Percentiles rank a stretch among this genome's conserved stretches.
phyloP scores from a whole-genome alignment of 1,139 yeast species.

The Debaryomyces robertsiae region DNA sequence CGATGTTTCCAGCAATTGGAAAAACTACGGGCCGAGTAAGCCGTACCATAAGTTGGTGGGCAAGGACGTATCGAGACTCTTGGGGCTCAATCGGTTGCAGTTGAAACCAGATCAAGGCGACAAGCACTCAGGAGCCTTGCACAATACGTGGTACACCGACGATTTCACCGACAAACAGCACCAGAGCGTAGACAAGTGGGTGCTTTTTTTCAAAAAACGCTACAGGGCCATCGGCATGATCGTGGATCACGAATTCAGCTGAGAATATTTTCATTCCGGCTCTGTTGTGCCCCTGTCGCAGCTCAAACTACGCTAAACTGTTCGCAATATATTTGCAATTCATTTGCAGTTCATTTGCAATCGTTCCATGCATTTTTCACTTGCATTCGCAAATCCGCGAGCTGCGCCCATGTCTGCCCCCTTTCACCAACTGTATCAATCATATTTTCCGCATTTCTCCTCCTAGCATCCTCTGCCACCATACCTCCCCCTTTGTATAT shows the following conservation, averaged over 20 bases:
- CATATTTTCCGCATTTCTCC: no score
- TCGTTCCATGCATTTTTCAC: no score
- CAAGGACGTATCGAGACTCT: conserved; percentile 72
- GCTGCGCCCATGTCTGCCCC: no score
- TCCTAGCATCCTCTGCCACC: no score
- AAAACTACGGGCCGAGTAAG: conserved; percentile 75
- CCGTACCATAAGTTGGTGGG: conserved; percentile 76
- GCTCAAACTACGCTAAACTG: no score
- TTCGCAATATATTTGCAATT: no score
- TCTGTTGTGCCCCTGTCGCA: no score
- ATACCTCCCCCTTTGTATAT: no score
- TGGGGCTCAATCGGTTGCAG: conserved; percentile 50
- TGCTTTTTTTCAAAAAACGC: conserved; percentile 54
- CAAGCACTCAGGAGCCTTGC: conserved; percentile 17
- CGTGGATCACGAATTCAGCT: conserved; percentile 27
- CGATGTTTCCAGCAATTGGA: conserved; percentile 68
- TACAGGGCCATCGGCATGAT: conserved; percentile 42
- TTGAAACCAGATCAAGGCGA: conserved; percentile 30
- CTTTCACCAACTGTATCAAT: no score
- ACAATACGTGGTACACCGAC: conserved; percentile 49
- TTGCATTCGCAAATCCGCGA: no score
- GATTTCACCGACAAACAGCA: conserved; percentile 54
- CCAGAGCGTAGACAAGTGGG: conserved; percentile 59
- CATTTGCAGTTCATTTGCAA: no score
- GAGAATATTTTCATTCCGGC: no score